phyloP scores from a whole-genome alignment of 2,329 filamentous ascomycete species.

The Aspergillus quadricinctus region DNA sequence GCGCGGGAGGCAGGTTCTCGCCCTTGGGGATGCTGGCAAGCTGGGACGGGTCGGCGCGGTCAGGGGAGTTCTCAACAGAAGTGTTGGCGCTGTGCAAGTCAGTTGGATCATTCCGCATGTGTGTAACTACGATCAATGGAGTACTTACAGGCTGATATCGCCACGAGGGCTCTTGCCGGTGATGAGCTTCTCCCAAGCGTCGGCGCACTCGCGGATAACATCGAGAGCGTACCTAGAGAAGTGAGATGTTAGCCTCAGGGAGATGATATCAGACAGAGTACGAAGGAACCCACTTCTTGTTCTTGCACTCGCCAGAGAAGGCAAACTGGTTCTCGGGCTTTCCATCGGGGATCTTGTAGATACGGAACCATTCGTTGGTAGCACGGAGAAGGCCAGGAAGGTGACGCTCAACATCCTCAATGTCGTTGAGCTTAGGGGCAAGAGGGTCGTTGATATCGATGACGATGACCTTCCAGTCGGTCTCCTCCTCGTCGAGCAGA shows the following conservation, averaged over 20 bases:
- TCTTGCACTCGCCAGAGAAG: conserved; percentile 99
- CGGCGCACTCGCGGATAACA: conserved; percentile 89
- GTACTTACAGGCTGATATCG: conserved; percentile 73
- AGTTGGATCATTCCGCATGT: conserved; percentile 5
- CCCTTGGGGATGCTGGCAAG: conserved; percentile 72
- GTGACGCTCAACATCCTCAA: conserved; percentile 98
- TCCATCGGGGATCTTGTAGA: conserved; percentile 99
- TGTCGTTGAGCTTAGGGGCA: conserved; percentile 92
- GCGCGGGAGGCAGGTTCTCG: conserved; percentile 76
- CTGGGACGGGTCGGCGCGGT: conserved; percentile 64
- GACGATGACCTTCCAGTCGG: conserved; percentile 99
- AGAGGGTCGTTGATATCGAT: conserved; percentile 98
- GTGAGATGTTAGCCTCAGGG: conserved; percentile 12
- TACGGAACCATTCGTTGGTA: conserved; percentile 99
- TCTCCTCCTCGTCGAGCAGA: conserved; percentile 98
- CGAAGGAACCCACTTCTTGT: conserved; percentile 68
- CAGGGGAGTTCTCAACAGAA: conserved; percentile 67
- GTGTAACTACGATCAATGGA: background rate
- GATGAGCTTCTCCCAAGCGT: conserved; percentile 96
- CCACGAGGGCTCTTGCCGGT: conserved; percentile 79
- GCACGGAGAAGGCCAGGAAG: conserved; percentile 93
- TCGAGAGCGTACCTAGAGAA: conserved; percentile 76
- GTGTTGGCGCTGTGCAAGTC: conserved; percentile 65
- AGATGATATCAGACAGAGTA: background rate
- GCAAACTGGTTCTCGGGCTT: conserved; percentile 99